Conservation (phyloP, 495 filamentous ascomycete genomes). For the Talaromyces borbonicus region DNA sequence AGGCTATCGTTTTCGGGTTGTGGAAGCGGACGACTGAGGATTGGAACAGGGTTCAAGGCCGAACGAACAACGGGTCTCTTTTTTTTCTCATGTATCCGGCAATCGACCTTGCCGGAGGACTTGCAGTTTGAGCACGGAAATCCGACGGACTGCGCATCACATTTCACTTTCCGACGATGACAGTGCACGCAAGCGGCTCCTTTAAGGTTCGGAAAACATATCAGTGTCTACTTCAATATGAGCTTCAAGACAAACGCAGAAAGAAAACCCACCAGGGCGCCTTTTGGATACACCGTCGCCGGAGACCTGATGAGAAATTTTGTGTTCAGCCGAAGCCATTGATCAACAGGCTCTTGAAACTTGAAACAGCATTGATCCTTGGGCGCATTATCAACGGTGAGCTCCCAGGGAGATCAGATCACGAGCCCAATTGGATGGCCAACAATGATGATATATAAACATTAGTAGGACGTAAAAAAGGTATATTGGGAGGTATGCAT, state of each 20-base stretch:
- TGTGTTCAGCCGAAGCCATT: conserved; percentile 25
- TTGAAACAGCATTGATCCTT: conserved; percentile 15
- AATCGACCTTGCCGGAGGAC: conserved; percentile 35
- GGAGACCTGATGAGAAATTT: conserved; percentile 20
- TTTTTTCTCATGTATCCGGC: conserved; percentile 40
- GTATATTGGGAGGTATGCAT: no score
- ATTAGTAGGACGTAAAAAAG: no score
- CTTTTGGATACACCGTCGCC: conserved; percentile 27
- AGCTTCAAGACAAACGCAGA: no score
- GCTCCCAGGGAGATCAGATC: no score
- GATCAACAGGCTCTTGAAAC: conserved; percentile 8
- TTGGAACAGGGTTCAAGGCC: conserved; percentile 40
- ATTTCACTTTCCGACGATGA: conserved; percentile 41
- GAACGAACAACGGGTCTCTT: conserved; percentile 36
- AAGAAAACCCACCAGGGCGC: conserved; percentile 21
- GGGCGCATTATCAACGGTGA: background rate
- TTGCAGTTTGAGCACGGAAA: conserved; percentile 38
- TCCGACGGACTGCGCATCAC: conserved; percentile 36
- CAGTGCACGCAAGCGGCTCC: conserved; percentile 36
- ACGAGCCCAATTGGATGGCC: no score
- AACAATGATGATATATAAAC: no score
- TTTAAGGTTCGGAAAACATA: background rate
- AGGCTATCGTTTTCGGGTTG: no score
- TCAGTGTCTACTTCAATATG: no score
- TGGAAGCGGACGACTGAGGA: conserved; percentile 33